Evolutionary conservation across 768 basidiomycete species (phyloP), one percentile per base, ranked within the genome.

Genomic region (Calocybe indica): DNA sequence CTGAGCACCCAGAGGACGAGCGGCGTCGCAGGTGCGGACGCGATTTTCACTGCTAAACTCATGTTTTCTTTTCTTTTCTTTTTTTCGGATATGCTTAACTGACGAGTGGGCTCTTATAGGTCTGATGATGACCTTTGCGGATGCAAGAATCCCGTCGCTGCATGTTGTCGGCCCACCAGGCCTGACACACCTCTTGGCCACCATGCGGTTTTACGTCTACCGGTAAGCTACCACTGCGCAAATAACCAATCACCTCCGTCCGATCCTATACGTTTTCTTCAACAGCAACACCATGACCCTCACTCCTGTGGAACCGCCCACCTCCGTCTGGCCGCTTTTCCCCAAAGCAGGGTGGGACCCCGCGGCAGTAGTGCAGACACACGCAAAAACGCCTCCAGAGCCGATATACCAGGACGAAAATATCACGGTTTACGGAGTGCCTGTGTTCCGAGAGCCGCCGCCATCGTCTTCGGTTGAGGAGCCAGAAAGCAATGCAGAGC

Each of bases 61-160:
- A 41, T 1, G 22, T 6, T n/a, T 15, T 11, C 10, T 14, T 13
- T 22, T 43, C 4, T 28, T 73, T 32, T 42, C 14, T n/a, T 50
- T 28, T n/a, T 37, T 29, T 5, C 35, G 15, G 22, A 22, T 22
- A 22, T 22, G 22, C 22, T 22, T 22, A 22, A 4, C 22, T 22
- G 22, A 22, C 22, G 22, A 31, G 28, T 37, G 30, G 13, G 42
- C 1, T 15, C 2, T 15, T 6, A 29, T 29, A 88, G 92, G 91
- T 0, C 59, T 91, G 7, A 49, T 91, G 14, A 88, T 94, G 88
- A 80, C 80, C 1, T 70, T 86, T 48, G 88, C 88, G 11, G 93
- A 95, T 66, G 75, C 76, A 1, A 75, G 78, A 0, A 73, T 82
- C 31, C 62, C 71, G 12, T 67, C 73, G 37, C 53, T 95, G 33